Evolutionary conservation across 495 filamentous ascomycete species (phyloP), one percentile per base, ranked within the genome.

Genomic region (Talaromyces proteolyticus): DNA sequence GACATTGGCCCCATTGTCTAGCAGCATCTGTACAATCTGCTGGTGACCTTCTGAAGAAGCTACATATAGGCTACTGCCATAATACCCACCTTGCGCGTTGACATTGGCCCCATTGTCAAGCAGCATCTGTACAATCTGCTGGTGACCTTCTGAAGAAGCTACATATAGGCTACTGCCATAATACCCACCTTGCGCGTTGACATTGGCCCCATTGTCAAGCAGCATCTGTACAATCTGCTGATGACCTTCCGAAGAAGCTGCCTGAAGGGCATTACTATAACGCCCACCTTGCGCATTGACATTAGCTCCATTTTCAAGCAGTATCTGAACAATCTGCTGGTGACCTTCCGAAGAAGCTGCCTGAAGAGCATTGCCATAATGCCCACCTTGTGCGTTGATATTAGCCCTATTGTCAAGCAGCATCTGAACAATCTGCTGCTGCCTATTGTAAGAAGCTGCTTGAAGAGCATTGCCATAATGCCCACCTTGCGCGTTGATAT

Each of bases 331-430:
- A n/a, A n/a, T n/a, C n/a, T n/a, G n/a, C n/a, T n/a, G n/a, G n/a
- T n/a, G n/a, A n/a, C n/a, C n/a, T n/a, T n/a, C n/a, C n/a, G n/a
- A n/a, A n/a, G n/a, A n/a, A n/a, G n/a, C n/a, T n/a, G n/a, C n/a
- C n/a, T n/a, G n/a, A n/a, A n/a, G n/a, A n/a, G n/a, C n/a, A n/a
- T n/a, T n/a, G 14, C 29, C 29, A 20, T 49, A 29, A 20, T 39
- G 5, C 11, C 40, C 29, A 3, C 37, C 51, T 17, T 55, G 10
- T 3, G 37, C 25, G 21, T 47, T 25, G 18, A 36, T 25, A 11
- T 43, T 49, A 41, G 57, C 63, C 36, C 54, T 54, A 2, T 57
- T 44, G 14, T 59, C 44, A 10, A 64, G 53, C n/a, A 66, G 53
- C 36, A 65, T 36, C 16, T 54, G 16, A 8, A 61, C 60, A 3